Base-by-base conservation (phyloP, 257 asterid species). In the Leonotis leonurus region DNA sequence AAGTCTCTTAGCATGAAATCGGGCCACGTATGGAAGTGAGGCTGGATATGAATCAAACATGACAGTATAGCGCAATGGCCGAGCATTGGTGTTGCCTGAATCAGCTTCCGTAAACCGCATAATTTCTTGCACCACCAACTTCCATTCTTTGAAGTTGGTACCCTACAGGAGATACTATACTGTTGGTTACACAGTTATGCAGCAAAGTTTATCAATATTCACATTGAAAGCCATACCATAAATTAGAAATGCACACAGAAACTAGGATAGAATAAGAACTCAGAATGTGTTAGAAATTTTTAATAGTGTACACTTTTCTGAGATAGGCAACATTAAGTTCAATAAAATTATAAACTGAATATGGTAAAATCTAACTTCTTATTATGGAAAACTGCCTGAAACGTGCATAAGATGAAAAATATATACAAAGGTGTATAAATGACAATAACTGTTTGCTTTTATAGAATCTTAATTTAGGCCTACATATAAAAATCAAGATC, bases 71-170 rank as follows among this genome's bases (percentile, higher is more conserved):
- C 99, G 89, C 73, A 89, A 74, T 69, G 99, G 97, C 75, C 89
- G 85, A 45, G 80, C 68, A 67, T 43, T 73, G 45, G 70, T 17
- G 74, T 73, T 46, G 24, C 82, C 76, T 14, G 79, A 57, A 80
- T 85, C 90, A 49, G 83, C 87, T 74, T 67, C 73, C 27, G 85
- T 79, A 60, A 93, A 93, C 54, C 89, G 88, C 59, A 78, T 76
- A 67, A 87, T 87, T 81, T 93, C 99, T 64, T 86, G 93, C 74
- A 89, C 84, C 70, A 89, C 97, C 32, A 81, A 78, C 81, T 77
- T 93, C 99, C 99, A 93, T 81, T 93, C 99, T 82, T 78, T 89
- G 80, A 93, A 93, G 83, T 83, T 85, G 40, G 94, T 93, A 17
- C 79, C 97, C 99, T 93, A 83, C 60, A 72, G 67, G 52, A 65